These are phyloP conservation scores for Globisporangium cylindrosporum DNA, from an alignment of 352 stramenopile species.

Conservation along the genomic window DNA sequence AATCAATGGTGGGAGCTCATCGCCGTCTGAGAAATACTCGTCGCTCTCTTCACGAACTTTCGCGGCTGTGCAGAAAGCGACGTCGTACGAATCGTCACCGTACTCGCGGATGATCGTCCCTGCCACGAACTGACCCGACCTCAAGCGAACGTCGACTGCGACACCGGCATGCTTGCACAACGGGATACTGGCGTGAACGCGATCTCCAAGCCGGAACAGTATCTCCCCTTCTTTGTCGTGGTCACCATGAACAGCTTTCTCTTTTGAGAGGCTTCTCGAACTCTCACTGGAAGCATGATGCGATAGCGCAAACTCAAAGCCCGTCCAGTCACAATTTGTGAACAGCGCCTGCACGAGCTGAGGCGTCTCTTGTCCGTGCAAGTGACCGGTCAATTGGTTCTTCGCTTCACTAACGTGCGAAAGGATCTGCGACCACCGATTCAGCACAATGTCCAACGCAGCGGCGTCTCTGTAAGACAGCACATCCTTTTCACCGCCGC, in stretches of 20 bases:
- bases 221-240: constrained; percentile 14
- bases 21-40: constrained; percentile 35
- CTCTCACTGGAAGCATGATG: constrained; percentile 2
- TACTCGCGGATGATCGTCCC: constrained; percentile 48
- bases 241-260: background rate
- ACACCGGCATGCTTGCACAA: constrained; percentile 42
- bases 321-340: constrained; percentile 65
- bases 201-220: constrained; percentile 24
- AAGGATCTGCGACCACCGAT: constrained; percentile 52
- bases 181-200: constrained; percentile 33
- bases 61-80: constrained; percentile 38
- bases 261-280: background rate
- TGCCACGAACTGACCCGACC: constrained; percentile 29
- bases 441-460: constrained; percentile 46
- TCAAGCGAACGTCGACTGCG: constrained; percentile 41
- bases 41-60: constrained; percentile 39
- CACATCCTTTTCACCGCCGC: constrained; percentile 47
- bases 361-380: constrained; percentile 61
- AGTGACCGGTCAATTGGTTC: constrained; percentile 49
- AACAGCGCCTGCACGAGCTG: constrained; percentile 53
- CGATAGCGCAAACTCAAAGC: constrained; percentile 38
- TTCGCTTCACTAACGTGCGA: constrained; percentile 53
- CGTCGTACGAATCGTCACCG: constrained; percentile 33
- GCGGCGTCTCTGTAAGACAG: constrained; percentile 45
- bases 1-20: constrained; percentile 34